Evolutionary conservation across 306 rosid genomes (phyloP).

Genomic region (Amphicarpaea edgeworthii): DNA sequence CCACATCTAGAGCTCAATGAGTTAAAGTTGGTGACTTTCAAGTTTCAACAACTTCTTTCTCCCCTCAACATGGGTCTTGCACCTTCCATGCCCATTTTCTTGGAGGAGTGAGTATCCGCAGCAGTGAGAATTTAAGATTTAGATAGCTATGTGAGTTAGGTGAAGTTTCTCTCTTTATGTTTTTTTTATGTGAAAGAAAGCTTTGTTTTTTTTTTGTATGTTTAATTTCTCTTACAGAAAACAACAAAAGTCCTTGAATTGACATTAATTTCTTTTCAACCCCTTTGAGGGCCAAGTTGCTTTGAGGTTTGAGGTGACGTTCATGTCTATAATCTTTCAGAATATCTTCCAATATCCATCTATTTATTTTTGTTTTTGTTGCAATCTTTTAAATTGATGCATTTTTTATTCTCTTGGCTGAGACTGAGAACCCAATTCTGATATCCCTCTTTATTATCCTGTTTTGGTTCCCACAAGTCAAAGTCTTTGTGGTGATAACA

Average conservation of each 20-base stretch:
- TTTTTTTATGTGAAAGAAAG: neutral
- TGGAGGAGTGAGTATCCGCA: conserved; percentile 49
- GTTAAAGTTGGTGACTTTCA: conserved; percentile 41
- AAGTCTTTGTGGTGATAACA: conserved; percentile 44
- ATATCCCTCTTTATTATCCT: conserved; percentile 44
- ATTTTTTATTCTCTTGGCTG: conserved; percentile 55
- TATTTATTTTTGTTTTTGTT: neutral
- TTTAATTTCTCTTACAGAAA: conserved; percentile 32
- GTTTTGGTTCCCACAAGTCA: conserved; percentile 45
- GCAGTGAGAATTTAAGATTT: conserved; percentile 25
- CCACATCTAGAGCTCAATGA: conserved; percentile 27
- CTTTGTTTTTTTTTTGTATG: neutral
- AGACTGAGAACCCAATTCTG: conserved; percentile 51
- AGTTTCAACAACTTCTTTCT: conserved; percentile 40
- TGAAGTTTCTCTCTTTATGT: conserved; percentile 8
- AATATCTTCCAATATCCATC: conserved; percentile 37
- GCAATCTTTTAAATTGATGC: conserved; percentile 23
- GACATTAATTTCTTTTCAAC: conserved; percentile 39
- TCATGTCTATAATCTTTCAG: conserved; percentile 43
- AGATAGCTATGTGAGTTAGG: conserved; percentile 27
- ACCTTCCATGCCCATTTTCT: conserved; percentile 47
- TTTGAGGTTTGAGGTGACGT: conserved; percentile 47
- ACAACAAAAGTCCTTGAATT: conserved; percentile 44
- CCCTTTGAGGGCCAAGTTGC: conserved; percentile 42
- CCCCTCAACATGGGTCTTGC: conserved; percentile 27